Conservation (phyloP, 2,329 filamentous ascomycete species). For the Arthrobotrys pseudoclavata region DNA sequence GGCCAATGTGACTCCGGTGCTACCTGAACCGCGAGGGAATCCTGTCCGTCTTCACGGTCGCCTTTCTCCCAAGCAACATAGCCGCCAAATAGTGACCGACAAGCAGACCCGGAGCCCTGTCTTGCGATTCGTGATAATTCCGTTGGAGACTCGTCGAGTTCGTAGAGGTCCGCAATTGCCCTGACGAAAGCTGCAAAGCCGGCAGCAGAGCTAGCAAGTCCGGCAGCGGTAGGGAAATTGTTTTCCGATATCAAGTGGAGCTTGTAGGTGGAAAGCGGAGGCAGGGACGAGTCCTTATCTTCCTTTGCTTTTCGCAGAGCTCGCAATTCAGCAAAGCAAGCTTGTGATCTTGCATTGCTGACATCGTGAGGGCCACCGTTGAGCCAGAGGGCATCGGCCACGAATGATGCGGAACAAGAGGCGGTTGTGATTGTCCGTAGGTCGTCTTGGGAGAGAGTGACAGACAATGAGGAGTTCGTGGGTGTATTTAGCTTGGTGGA, state of each 20-base stretch:
- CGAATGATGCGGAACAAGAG: constrained; percentile 82
- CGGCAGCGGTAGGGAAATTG: constrained; percentile 98
- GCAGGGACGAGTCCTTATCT: constrained; percentile 77
- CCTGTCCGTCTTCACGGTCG: constrained; percentile 78
- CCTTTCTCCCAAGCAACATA: constrained; percentile 97
- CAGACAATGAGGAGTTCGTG: constrained; percentile 96
- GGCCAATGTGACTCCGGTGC: constrained; percentile 94
- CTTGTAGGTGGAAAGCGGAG: constrained; percentile 81
- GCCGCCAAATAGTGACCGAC: constrained; percentile 90
- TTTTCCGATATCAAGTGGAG: constrained; percentile 94
- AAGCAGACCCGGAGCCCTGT: constrained; percentile 94
- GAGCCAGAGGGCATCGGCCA: constrained; percentile 81
- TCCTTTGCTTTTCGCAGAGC: constrained; percentile 82
- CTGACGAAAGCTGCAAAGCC: constrained; percentile 80
- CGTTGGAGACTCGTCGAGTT: constrained; percentile 82
- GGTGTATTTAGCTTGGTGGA: constrained; percentile 94
- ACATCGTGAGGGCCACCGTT: constrained; percentile 88
- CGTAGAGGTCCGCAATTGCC: constrained; percentile 91
- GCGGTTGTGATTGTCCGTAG: constrained; percentile 96
- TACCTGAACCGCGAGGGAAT: constrained; percentile 89
- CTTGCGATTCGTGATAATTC: constrained; percentile 90
- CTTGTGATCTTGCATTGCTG: constrained; percentile 88
- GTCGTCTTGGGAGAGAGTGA: constrained; percentile 93
- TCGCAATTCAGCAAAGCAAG: constrained; percentile 89
- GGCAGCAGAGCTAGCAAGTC: constrained; percentile 80